phyloP scores from a whole-genome alignment of 192 early-diverging fungal genomes.

The Entomortierella chlamydospora region DNA sequence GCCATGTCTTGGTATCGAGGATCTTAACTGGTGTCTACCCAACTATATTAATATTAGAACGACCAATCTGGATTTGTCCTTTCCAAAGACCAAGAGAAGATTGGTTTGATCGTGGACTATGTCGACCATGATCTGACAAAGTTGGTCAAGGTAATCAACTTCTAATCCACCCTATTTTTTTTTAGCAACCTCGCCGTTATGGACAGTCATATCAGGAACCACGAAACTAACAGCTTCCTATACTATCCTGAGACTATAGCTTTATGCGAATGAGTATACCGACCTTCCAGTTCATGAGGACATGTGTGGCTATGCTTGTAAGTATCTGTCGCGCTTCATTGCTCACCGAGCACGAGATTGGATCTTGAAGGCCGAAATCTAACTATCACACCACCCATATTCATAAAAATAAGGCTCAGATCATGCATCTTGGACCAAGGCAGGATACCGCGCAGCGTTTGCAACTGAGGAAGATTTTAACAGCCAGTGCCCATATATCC shows the following conservation, averaged over 20 bases:
- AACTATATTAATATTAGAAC: conserved; percentile 36
- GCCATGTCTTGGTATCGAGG: no score
- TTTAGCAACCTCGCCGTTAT: no score
- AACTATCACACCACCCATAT: no score
- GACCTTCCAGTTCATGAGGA: conserved; percentile 75
- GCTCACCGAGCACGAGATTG: no score
- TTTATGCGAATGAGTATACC: conserved; percentile 74
- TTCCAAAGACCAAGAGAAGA: conserved; percentile 62
- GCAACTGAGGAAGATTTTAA: conserved; percentile 76
- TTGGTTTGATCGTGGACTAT: conserved; percentile 87
- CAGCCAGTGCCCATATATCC: conserved; percentile 79
- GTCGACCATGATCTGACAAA: conserved; percentile 69
- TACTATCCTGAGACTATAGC: conserved; percentile 48
- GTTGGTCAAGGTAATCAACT: conserved; percentile 60
- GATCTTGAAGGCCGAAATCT: no score
- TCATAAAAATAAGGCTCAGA: conserved; percentile 70
- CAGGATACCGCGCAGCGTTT: conserved; percentile 87
- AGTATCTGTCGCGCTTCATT: background rate
- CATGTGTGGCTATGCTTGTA: conserved; percentile 86
- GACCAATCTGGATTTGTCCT: conserved; percentile 93
- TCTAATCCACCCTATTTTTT: no score
- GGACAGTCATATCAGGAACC: background rate
- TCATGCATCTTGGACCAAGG: conserved; percentile 90
- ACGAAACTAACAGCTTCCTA: background rate
- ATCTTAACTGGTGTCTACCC: no score